These are phyloP conservation scores for Salix brachista DNA, from an alignment of 345 rosid species.

Conservation along the genomic window DNA sequence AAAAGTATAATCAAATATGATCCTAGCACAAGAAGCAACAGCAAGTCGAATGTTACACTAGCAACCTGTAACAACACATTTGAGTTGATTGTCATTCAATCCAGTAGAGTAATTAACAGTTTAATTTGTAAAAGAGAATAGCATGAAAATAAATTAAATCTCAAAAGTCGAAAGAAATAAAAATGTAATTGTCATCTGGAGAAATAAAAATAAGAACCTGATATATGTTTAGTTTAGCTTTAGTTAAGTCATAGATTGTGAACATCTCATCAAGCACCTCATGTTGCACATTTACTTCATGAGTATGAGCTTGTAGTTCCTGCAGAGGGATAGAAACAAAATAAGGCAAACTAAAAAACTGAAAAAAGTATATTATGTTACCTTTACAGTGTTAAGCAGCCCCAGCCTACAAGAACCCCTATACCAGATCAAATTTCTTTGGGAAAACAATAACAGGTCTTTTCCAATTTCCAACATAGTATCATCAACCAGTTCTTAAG, in stretches of 20 bases:
- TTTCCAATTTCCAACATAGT: background rate
- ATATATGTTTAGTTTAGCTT: constrained; percentile 71
- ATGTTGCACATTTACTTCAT: constrained; percentile 71
- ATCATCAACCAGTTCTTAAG: background rate
- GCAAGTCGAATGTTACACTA: constrained; percentile 93
- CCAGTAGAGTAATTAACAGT: background rate
- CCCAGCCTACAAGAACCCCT: background rate
- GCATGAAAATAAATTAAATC: background rate
- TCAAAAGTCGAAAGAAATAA: background rate
- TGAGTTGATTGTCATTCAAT: background rate
- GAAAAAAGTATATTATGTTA: background rate
- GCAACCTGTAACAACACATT: constrained; percentile 69
- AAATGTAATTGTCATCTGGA: background rate
- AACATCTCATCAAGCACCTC: constrained; percentile 79
- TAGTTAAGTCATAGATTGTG: constrained; percentile 83
- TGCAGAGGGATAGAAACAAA: constrained; percentile 32
- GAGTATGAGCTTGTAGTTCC: constrained; percentile 82
- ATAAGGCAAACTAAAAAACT: background rate
- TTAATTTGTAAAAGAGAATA: background rate
- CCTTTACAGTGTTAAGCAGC: background rate
- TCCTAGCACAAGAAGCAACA: constrained; percentile 85
- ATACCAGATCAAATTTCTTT: background rate
- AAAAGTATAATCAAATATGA: constrained; percentile 85
- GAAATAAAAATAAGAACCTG: constrained; percentile 48
- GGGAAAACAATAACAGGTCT: background rate